phyloP scores from a whole-genome alignment of 2,329 filamentous ascomycete genomes.

The Colletotrichum shisoi region DNA sequence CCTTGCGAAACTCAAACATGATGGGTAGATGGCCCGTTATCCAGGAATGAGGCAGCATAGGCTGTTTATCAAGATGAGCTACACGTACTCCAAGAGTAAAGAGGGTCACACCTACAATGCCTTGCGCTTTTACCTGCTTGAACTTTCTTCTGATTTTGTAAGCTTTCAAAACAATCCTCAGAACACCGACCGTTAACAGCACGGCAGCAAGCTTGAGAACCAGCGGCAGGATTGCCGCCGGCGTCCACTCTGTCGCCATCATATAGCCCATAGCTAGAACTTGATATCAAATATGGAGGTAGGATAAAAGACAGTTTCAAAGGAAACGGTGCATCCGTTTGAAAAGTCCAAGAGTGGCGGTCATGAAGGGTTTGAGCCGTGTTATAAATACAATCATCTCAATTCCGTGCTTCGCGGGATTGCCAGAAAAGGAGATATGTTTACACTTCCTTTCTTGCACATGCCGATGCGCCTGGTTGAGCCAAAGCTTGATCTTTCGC shows the following conservation, averaged over 20 bases:
- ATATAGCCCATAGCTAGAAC: not conserved
- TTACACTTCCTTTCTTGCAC: constrained; percentile 11
- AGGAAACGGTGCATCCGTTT: not conserved
- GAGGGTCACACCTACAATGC: constrained; percentile 9
- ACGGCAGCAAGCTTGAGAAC: not conserved
- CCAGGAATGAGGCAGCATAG: constrained; percentile 25
- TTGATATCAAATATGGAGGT: no score
- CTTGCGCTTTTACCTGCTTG: constrained; percentile 7
- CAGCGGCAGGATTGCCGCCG: constrained; percentile 17
- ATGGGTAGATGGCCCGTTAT: constrained; percentile 21
- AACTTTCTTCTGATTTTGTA: constrained; percentile 19
- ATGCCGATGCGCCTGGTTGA: constrained; percentile 3
- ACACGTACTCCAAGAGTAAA: fast-evolving
- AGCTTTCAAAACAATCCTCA: constrained; percentile 9
- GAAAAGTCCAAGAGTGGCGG: not conserved
- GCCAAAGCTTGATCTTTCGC: not conserved
- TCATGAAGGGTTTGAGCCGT: no score
- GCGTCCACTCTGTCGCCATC: not conserved
- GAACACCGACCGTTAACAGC: not conserved
- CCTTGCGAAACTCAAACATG: constrained; percentile 22
- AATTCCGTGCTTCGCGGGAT: not conserved
- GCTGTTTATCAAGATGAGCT: not conserved
- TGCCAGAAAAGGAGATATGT: not conserved
- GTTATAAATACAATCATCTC: not conserved
- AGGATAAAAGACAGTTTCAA: no score